These are phyloP conservation scores for Solanum aculeatissimum DNA, from an alignment of 305 asterid species.

Conservation along the genomic window DNA sequence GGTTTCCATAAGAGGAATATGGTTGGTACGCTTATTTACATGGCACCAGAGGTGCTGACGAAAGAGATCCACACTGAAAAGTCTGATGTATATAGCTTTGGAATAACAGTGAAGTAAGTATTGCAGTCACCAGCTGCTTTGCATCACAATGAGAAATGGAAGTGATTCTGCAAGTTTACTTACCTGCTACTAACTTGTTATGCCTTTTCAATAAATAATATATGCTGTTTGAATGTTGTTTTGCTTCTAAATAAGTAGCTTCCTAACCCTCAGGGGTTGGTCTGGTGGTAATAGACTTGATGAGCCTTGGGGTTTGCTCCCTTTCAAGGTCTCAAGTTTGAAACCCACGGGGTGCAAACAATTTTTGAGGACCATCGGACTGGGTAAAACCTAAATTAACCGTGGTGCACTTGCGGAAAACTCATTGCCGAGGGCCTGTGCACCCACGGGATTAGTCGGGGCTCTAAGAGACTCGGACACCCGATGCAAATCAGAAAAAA, in stretches of 20 bases:
- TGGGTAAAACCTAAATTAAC: too few relatives aligned
- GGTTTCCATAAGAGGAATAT: constrained; percentile 92
- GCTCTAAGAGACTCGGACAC: too few relatives aligned
- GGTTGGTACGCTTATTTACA: constrained; percentile 96
- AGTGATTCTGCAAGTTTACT: background rate
- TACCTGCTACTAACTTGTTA: background rate
- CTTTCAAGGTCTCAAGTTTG: too few relatives aligned
- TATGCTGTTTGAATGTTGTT: background rate
- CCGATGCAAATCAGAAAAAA: too few relatives aligned
- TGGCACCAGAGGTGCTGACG: constrained; percentile 93
- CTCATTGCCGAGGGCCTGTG: too few relatives aligned
- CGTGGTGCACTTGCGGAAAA: too few relatives aligned
- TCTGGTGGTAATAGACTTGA: too few relatives aligned
- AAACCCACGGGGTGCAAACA: too few relatives aligned
- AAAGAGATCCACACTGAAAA: constrained; percentile 85
- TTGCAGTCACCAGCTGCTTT: background rate
- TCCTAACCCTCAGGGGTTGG: too few relatives aligned
- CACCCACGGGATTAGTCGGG: too few relatives aligned
- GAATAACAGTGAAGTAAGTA: constrained; percentile 74
- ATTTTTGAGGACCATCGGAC: too few relatives aligned
- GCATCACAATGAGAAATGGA: background rate
- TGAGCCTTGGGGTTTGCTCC: too few relatives aligned
- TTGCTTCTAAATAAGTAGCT: background rate
- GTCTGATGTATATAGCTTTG: constrained; percentile 94
- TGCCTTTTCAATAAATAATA: background rate